Percentiles rank a stretch among this genome's conserved stretches.
Conservation (phyloP, 2,329 filamentous ascomycete species). For the Laburnicola sp. region DNA sequence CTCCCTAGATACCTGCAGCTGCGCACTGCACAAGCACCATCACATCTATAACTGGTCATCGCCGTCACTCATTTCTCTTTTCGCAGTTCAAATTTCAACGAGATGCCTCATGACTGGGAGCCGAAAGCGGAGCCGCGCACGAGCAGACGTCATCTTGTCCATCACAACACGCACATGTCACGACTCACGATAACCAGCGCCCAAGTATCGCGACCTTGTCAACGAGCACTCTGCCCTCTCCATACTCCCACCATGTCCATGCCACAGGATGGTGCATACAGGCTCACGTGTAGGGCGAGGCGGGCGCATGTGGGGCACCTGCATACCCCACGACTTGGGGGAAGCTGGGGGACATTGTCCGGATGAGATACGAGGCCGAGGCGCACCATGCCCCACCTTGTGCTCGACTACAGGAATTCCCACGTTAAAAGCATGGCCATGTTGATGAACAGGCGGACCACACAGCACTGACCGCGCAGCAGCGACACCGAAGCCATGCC, state of each 20-base stretch:
- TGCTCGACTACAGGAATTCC: constrained; percentile 1
- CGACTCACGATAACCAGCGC: too few relatives aligned
- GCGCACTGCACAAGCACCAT: not conserved
- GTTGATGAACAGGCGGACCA: constrained; percentile 8
- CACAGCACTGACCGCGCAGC: constrained; percentile 11
- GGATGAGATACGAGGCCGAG: not conserved
- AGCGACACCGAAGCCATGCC: constrained; percentile 25
- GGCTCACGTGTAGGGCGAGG: too few relatives aligned
- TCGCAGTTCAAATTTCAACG: too few relatives aligned
- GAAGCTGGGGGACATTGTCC: constrained; percentile 1
- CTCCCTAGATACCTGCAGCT: too few relatives aligned
- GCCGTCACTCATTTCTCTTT: not conserved
- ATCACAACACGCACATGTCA: not conserved
- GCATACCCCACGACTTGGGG: constrained; percentile 7
- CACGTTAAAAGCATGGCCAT: constrained; percentile 9
- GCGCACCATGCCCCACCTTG: constrained; percentile 23
- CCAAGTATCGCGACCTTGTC: not conserved
- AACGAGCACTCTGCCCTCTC: too few relatives aligned
- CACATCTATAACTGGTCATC: not conserved
- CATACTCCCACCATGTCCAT: too few relatives aligned
- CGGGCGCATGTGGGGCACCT: constrained; percentile 6
- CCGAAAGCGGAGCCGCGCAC: constrained; percentile 5
- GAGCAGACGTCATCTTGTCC: constrained; percentile 6
- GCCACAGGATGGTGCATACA: too few relatives aligned
- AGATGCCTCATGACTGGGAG: not conserved